A percentile compares a stretch with the other conserved stretches of the same genome.
Conservation (phyloP, 306 rosid genomes). For the Cicer yamashitae region DNA sequence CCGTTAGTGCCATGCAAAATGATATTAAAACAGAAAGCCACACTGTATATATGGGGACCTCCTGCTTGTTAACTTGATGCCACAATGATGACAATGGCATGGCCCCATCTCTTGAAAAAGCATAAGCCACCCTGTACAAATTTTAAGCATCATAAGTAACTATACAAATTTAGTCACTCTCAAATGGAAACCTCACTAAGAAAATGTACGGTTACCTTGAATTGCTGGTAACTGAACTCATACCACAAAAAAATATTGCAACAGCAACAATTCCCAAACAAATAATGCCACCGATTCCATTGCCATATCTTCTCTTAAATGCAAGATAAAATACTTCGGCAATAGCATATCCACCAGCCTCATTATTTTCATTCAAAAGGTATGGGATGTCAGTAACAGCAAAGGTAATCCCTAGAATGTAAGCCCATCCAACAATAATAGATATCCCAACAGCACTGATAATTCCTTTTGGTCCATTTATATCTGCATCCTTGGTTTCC, state of each 20-base stretch:
- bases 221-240: conserved; percentile 92
- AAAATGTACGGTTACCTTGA: conserved; percentile 62
- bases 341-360: conserved; percentile 88
- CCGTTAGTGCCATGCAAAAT: conserved; percentile 93
- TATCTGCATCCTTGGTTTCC: conserved; percentile 91
- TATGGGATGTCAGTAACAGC: conserved; percentile 67
- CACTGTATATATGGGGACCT: conserved; percentile 86
- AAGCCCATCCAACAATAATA: conserved; percentile 75
- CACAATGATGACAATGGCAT: conserved; percentile 90
- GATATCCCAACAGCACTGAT: conserved; percentile 90
- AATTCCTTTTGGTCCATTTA: conserved; percentile 88
- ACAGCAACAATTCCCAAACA: conserved; percentile 86
- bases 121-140: conserved; percentile 82
- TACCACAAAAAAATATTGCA: conserved; percentile 96
- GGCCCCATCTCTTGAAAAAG: conserved; percentile 98
- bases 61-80: conserved; percentile 86
- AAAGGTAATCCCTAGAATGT: conserved; percentile 86
- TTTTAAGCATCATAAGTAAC: conserved; percentile 37
- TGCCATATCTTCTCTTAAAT: conserved; percentile 84
- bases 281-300: conserved; percentile 86
- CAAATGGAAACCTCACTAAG: conserved; percentile 1
- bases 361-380: conserved; percentile 76
- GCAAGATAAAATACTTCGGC: conserved; percentile 84
- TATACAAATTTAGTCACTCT: conserved; percentile 19
- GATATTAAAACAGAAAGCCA: conserved; percentile 85